Evolutionary conservation across 371 early-diverging fungal species (phyloP), one percentile per base, ranked within the genome.

Genomic region (Mucor plumbeus): DNA sequence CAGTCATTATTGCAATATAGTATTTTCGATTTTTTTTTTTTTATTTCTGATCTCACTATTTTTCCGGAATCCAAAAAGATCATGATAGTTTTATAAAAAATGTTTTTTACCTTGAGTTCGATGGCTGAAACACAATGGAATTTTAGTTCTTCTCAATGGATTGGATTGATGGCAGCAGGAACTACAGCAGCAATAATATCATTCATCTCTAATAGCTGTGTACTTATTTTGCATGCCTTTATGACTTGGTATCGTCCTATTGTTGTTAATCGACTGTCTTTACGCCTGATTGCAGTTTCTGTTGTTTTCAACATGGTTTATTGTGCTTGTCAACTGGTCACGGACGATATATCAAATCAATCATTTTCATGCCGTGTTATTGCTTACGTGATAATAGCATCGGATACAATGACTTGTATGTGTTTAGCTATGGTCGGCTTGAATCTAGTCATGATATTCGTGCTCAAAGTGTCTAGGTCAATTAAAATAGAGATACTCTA

Each of bases 341-440:
- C 62, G 1, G 64, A 65, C 8, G 50, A 62, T 35, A 64, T 73
- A 1, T 7, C n/a, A 4, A 67, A 64, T 36, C 39, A 11, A 34
- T 15, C 26, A 11, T 9, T 11, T 1, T 44, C 69, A 3, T 81
- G 81, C 55, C 61, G 57, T 4, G 65, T 54, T 7, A 13, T 74
- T 14, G 57, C 67, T 1, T 74, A 69, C 54, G 43, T 78, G 15
- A 10, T 69, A 10, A 61, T 72, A 7, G 55, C 65, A n/a, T 43
- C 74, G 0, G 78, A 81, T 53, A 67, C 69, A 13, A 78, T 78
- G 73, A 39, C 69, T 0, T 72, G 72, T 43, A 68, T 70, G 68
- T 64, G 73, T 8, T 61, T 81, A 26, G 71, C 78, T 1, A 74
- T 81, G 73, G 66, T 81, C 0, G 76, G 81, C 1, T 39, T 80